Percentiles rank a stretch among this genome's conserved stretches.
Evolutionary conservation across 352 stramenopile species (phyloP).

Genomic region (Nothophytophthora sp.): DNA sequence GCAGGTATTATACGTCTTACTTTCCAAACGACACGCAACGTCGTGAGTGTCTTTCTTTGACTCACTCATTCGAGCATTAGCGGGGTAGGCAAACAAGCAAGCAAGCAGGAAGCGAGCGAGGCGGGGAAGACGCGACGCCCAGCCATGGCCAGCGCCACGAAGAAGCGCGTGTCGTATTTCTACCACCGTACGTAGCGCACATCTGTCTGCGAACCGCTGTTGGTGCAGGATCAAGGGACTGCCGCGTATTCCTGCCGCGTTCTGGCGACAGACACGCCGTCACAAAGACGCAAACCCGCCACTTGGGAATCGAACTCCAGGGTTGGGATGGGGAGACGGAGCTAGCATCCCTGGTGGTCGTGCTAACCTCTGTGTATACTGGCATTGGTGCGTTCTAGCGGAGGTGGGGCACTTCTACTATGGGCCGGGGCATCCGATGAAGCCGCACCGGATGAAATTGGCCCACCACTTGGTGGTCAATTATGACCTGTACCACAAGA

Average conservation of each 20-base stretch:
- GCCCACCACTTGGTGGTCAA: constrained; percentile 97
- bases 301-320: no score
- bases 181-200: constrained; percentile 68
- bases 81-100: no score
- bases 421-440: constrained; percentile 96
- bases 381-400: constrained; percentile 44
- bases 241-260: no score
- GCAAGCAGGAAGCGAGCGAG: no score
- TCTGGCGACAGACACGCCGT: no score
- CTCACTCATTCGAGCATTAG: no score
- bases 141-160: constrained; percentile 44
- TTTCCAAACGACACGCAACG: no score
- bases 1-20: no score
- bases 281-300: constrained; percentile 9
- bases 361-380: no score
- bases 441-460: constrained; percentile 96
- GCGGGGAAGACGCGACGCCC: no score
- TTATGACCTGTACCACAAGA: constrained; percentile 98
- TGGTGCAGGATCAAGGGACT: neutral
- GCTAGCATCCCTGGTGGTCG: no score
- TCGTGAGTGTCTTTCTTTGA: no score
- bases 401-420: constrained; percentile 98
- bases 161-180: constrained; percentile 86
- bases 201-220: neutral
- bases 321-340: neutral